Base-by-base conservation (phyloP, 1,284 basidiomycete genomes). In the Trichosporon sp. region DNA sequence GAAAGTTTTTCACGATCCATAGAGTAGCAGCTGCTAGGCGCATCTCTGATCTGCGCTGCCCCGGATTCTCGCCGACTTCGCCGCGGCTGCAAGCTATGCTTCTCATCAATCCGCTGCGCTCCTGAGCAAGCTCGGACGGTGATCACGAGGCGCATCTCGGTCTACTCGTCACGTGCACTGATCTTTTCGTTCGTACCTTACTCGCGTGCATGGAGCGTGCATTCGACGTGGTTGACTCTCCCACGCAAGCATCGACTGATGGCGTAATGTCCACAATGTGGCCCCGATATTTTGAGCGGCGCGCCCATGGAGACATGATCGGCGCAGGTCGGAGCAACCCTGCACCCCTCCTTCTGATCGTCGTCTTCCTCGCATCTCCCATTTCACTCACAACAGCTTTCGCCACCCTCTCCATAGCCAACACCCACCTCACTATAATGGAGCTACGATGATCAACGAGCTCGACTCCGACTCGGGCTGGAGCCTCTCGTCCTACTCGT, bases 251-350 rank as follows among this genome's bases (percentile, higher is more conserved):
- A 26, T 10, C 51, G 6, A 26, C 51, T 11, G 19, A 54, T 54
- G 51, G 51, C 51, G 51, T 54, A 54, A 54, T 26, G 43, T 46
- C 43, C 43, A 46, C 43, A 21, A 11, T 11, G 51, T 21, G 51
- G 19, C 51, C 51, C 19, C n/a, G 21, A 54, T 54, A 54, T 54
- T 54, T 54, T 26, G 51, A 54, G 51, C 51, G 21, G 51, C 51
- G 51, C 51, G 51, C 19, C 43, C 43, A 46, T 46, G 43, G 43
- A 16, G 43, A 46, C 6, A 19, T 8, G 51, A 54, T 26, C 51
- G 51, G 51, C 51, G 19, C n/a, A 26, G 51, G 19, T 54, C 51
- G 51, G 51, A 54, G 51, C 21, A 16, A 26, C 8, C 51, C 14
- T 16, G 51, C n/a, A 19, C 12, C 8, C 19, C 6, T 26, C 51